Evolutionary conservation across 1,139 yeast genomes (phyloP), one percentile per base, ranked within the genome.

Genomic region (Yamadazyma triangularis): DNA sequence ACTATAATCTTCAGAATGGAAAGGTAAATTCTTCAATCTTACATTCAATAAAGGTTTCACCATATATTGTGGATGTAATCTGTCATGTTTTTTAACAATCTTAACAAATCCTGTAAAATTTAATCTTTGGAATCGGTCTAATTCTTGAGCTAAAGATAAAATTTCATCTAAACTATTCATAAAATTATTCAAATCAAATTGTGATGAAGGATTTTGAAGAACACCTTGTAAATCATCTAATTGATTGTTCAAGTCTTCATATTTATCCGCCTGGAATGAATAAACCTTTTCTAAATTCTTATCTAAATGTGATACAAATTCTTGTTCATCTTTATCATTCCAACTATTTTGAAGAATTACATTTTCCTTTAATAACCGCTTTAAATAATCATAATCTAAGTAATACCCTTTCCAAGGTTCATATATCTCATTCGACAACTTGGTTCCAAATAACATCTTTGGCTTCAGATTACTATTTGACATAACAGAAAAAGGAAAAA

Each of bases 71-170:
- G 88, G 74, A 54, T 89, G 96, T 42, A 89, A 60, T 36, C 96
- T 76, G 60, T 91, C 98, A 52, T 91, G 98, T 59, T 89, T 91
- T 65, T 91, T 89, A 44, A 89, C 96, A 47, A 91, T 86, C 56
- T 91, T 91, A 50, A 80, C 74, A 60, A 91, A 91, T 3, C 97
- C 98, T 14, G 98, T 89, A 62, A 82, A 91, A 58, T 91, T 91
- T 46, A 89, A 62, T 50, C 98, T 73, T 31, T 93, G 83, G 60
- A 91, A 91, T 50, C 78, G 86, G 53, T 89, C 96, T 50, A 91
- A 69, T 51, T 87, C 91, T 45, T 84, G 87, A 10, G 97, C 87
- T 44, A 76, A 70, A 13, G 78, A 73, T 38, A 91, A 68, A 29
- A 81, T 64, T 38, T 77, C 79, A 50, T 91, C 98, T 48, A 91